Conservation (phyloP, 108 stramenopile genomes). For the Skeletonema marinoi region DNA sequence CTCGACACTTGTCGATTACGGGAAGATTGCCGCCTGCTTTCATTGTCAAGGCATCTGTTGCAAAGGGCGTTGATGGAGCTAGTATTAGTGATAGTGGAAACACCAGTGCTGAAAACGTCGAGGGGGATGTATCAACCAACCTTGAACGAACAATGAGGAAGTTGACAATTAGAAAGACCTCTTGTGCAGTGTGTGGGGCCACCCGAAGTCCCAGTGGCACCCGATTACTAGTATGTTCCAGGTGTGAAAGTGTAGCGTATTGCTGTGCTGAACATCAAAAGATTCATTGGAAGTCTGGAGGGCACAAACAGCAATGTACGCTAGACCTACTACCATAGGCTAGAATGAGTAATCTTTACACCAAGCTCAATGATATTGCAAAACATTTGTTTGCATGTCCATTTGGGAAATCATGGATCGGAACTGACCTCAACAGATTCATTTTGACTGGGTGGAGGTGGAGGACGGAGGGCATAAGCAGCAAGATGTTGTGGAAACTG, state of each 20-base stretch:
- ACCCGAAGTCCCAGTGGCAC: not conserved
- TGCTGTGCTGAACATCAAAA: conserved; percentile 21
- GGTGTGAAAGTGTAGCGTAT: conserved; percentile 22
- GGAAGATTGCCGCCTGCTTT: conserved; percentile 12
- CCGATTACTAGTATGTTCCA: conserved; percentile 3
- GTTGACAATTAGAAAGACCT: conserved; percentile 10
- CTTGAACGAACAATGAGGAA: conserved; percentile 2
- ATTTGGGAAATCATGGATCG: no score
- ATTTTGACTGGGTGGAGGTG: no score
- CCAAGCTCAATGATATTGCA: no score
- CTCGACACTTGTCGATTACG: not conserved
- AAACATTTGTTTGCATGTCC: no score
- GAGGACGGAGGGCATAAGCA: no score
- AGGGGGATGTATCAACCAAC: not conserved
- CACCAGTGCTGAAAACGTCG: not conserved
- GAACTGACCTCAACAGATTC: no score
- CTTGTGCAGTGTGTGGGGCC: conserved; percentile 14
- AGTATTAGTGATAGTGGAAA: not conserved
- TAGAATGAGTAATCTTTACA: no score
- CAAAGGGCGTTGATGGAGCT: not conserved
- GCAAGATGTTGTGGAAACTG: no score
- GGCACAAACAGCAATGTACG: conserved; percentile 19
- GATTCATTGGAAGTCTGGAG: conserved; percentile 20
- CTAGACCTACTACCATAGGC: not conserved
- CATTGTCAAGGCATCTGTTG: conserved; percentile 17